A percentile compares a stretch with the other conserved stretches of the same genome.
Evolutionary conservation across 2,329 filamentous ascomycete genomes (phyloP).

Genomic region (Onygena corvina): DNA sequence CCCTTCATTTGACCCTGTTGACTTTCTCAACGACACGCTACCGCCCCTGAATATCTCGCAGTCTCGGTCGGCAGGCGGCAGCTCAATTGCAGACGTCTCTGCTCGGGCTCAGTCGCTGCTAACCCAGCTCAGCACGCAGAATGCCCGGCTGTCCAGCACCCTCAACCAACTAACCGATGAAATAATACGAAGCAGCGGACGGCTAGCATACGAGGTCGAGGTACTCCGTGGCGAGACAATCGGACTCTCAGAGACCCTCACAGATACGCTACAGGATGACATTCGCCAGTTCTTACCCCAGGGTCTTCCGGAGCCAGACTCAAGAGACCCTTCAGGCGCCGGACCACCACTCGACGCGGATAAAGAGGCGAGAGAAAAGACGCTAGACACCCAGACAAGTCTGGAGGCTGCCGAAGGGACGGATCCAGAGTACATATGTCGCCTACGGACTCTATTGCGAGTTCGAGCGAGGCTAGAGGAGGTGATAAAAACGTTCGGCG

Average conservation of each 20-base stretch:
- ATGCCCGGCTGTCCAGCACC: conserved; percentile 64
- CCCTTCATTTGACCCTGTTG: conserved; percentile 66
- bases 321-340: conserved; percentile 8
- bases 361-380: conserved; percentile 6
- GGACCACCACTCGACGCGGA: conserved; percentile 9
- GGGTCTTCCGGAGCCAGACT: conserved; percentile 20
- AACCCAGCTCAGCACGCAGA: conserved; percentile 78
- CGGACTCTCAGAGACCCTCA: conserved; percentile 64
- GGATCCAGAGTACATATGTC: conserved; percentile 59
- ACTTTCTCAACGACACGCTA: conserved; percentile 70
- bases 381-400: background rate
- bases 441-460: conserved; percentile 68
- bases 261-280: conserved; percentile 59
- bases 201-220: conserved; percentile 89
- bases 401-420: background rate
- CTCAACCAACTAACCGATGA: conserved; percentile 89
- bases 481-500: conserved; percentile 82
- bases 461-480: conserved; percentile 75
- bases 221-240: conserved; percentile 78
- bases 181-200: conserved; percentile 75
- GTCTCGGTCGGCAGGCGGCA: conserved; percentile 33
- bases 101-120: conserved; percentile 72
- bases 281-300: conserved; percentile 58
- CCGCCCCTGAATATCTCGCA: conserved; percentile 50
- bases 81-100: conserved; percentile 63